These are phyloP conservation scores for Xylariaceae sp. DNA, from an alignment of 2,329 filamentous ascomycete genomes.

Conservation along the genomic window DNA sequence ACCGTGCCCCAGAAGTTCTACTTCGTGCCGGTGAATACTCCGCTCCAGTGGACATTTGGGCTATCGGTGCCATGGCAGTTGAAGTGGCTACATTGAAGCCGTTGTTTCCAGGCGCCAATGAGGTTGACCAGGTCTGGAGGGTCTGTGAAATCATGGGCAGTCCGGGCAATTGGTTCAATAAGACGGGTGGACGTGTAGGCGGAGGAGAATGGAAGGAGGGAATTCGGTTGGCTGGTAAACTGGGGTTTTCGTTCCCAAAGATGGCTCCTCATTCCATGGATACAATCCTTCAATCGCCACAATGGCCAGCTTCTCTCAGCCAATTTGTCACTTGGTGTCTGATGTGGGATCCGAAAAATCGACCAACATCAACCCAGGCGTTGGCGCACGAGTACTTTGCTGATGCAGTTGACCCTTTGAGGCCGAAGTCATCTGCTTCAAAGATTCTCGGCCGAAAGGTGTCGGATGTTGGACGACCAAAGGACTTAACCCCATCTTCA, in stretches of 20 bases:
- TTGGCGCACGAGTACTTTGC: conserved; percentile 90
- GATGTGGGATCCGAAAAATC: conserved; percentile 94
- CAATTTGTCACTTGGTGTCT: conserved; percentile 98
- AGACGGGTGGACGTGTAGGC: conserved; percentile 76
- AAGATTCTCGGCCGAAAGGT: conserved; percentile 83
- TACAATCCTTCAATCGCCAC: conserved; percentile 80
- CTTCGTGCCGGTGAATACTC: conserved; percentile 94
- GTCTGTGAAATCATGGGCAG: conserved; percentile 99
- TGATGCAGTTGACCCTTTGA: conserved; percentile 84
- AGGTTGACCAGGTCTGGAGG: conserved; percentile 98
- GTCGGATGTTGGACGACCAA: conserved; percentile 70
- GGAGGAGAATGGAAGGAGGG: conserved; percentile 98
- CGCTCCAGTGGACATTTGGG: conserved; percentile 97
- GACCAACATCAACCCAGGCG: conserved; percentile 91
- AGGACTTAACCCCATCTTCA: conserved; percentile 53
- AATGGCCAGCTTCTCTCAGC: conserved; percentile 83
- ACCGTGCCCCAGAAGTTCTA: conserved; percentile 91
- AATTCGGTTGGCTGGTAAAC: conserved; percentile 83
- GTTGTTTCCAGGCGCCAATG: conserved; percentile 93
- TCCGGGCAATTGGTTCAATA: conserved; percentile 96
- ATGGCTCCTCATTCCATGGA: conserved; percentile 98
- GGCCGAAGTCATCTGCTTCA: conserved; percentile 85
- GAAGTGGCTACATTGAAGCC: conserved; percentile 96
- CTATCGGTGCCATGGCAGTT: conserved; percentile 95
- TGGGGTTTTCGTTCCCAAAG: conserved; percentile 98